Conservation (phyloP, 2,329 filamentous ascomycete genomes). For the Biscogniauxia marginata region DNA sequence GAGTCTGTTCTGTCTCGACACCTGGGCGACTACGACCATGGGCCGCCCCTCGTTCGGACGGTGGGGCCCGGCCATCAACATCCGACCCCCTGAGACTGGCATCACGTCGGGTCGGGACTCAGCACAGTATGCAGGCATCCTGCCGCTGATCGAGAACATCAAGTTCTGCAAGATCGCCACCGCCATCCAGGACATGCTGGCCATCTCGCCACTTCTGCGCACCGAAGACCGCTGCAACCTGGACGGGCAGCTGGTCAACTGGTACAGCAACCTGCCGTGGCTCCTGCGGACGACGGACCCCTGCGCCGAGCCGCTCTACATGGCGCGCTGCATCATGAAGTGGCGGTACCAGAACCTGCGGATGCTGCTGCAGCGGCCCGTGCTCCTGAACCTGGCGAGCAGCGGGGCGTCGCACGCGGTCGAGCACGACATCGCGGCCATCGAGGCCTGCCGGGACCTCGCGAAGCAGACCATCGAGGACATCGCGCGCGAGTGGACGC, state of each 20-base stretch:
- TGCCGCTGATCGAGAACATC: constrained; percentile 73
- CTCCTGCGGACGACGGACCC: constrained; percentile 63
- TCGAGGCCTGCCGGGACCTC: constrained; percentile 67
- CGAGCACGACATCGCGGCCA: constrained; percentile 64
- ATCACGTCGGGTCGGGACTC: constrained; percentile 48
- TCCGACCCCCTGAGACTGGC: constrained; percentile 57
- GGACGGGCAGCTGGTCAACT: constrained; percentile 67
- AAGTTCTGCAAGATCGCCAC: constrained; percentile 79
- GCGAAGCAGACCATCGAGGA: constrained; percentile 71
- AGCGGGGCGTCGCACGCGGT: constrained; percentile 49
- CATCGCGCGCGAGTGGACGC: constrained; percentile 67
- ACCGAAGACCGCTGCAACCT: constrained; percentile 64
- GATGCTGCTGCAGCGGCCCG: constrained; percentile 72
- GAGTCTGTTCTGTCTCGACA: constrained; percentile 71
- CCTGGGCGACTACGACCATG: constrained; percentile 70
- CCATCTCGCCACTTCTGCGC: constrained; percentile 66
- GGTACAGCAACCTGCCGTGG: constrained; percentile 70
- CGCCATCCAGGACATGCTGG: constrained; percentile 72
- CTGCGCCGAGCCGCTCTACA: constrained; percentile 68
- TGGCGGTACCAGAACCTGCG: constrained; percentile 80
- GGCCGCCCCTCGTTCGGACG: constrained; percentile 69
- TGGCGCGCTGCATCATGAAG: constrained; percentile 72
- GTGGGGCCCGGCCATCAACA: constrained; percentile 66
- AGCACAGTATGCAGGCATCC: constrained; percentile 61
- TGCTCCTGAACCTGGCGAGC: constrained; percentile 64